Percentiles rank a stretch among this genome's conserved stretches.
Conservation (phyloP, 495 filamentous ascomycete species). For the Neohortaea acidophila region DNA sequence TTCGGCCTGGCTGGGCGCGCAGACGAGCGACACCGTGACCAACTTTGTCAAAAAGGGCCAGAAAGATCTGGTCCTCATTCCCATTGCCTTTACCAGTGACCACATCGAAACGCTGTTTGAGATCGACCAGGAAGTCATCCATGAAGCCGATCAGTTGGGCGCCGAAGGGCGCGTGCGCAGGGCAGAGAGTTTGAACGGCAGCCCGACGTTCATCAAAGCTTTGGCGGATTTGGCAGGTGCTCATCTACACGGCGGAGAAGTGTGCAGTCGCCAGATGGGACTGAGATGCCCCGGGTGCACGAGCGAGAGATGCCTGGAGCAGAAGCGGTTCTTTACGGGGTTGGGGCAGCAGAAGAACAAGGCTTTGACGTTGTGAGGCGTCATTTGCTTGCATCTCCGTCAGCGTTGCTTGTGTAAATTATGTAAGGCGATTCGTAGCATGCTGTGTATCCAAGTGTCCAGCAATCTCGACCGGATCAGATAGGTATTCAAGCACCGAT, state of each 20-base stretch:
- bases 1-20: constrained; percentile 86
- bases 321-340: constrained; percentile 82
- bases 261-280: constrained; percentile 68
- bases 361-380: constrained; percentile 15
- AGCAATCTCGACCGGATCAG: no score
- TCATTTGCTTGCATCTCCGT: no score
- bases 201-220: constrained; percentile 76
- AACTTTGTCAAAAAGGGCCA: constrained; percentile 81
- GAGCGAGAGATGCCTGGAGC: constrained; percentile 75
- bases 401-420: no score
- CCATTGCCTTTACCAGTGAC: constrained; percentile 94
- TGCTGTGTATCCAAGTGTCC: no score
- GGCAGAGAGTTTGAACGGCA: constrained; percentile 86
- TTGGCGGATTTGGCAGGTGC: constrained; percentile 70
- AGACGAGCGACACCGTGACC: constrained; percentile 76
- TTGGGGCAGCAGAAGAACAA: constrained; percentile 21
- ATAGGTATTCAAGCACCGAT: no score
- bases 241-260: constrained; percentile 56
- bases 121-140: constrained; percentile 88
- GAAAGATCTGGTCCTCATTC: constrained; percentile 80
- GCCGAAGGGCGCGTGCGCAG: constrained; percentile 48
- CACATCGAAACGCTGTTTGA: constrained; percentile 98
- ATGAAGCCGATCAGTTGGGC: constrained; percentile 64
- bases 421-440: no score
- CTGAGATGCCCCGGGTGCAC: constrained; percentile 88